Base-by-base conservation (phyloP, 2,329 filamentous ascomycete species). In the Xylaria hypoxylon region DNA sequence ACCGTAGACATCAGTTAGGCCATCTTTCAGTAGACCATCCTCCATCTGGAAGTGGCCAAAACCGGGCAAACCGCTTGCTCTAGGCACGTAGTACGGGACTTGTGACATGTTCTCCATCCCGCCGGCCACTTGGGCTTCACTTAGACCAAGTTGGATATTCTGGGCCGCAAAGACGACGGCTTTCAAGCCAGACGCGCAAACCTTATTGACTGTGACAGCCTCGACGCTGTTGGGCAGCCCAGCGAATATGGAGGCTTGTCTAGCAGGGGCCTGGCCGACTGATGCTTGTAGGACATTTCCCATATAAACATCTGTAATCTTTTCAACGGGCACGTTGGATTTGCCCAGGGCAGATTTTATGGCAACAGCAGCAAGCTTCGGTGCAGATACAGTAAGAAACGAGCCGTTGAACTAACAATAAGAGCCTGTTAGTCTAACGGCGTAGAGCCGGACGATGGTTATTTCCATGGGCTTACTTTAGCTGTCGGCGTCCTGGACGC, bases 91-190 rank as follows among this genome's bases (percentile, higher is more conserved):
- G 80, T 96, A 96, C 2, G 96, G 96, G 4, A 97, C 93, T 44
- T 92, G 87, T 5, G 92, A 93, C 96, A 99, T 99, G 80, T 93
- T 97, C 83, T 99, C 96, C 92, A 99, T 97, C 60, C 96, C 96
- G 68, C 96, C 96, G 1, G 96, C 96, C 7, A 98, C 86, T 78
- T 97, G 92, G 0, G 92, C 94, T 75, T 97, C 92, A 17, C 93
- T 88, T 10, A 97, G 86, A 5, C 96, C 95, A 11, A 99, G 87
- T 80, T 97, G 93, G 73, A 98, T 97, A 76, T 97, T 96, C 77
- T 97, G 93, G 1, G 95, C 95, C 1, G 95, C 96, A 50, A 98
- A 87, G 24, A 87, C 89, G 4, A 98, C 94, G 1, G 96, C 92
- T 80, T 99, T 99, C 71, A 99, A 84, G 5, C 96, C 96, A 0